These are phyloP conservation scores for Boletus reticuloceps DNA, from an alignment of 768 basidiomycete species.

Conservation along the genomic window DNA sequence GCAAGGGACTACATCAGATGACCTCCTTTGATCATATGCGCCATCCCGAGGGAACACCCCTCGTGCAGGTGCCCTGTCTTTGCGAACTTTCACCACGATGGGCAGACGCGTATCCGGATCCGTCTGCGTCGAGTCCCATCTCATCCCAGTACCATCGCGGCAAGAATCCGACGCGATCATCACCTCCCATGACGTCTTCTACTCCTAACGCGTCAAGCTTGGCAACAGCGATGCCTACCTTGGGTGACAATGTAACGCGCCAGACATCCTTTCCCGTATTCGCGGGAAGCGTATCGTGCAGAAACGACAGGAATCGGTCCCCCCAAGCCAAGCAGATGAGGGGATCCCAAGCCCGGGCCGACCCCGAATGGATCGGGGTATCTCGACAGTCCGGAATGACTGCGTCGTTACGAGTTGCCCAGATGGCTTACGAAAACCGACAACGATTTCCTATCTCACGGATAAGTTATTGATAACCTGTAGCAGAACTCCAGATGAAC, in stretches of 20 bases:
- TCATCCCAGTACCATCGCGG: constrained; percentile 66
- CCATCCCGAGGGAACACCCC: constrained; percentile 19
- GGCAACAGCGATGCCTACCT: constrained; percentile 50
- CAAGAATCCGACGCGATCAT: constrained; percentile 78
- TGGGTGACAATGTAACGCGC: constrained; percentile 66
- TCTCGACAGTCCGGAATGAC: constrained; percentile 72
- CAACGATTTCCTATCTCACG: constrained; percentile 65
- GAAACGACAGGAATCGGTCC: constrained; percentile 53
- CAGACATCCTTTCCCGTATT: constrained; percentile 47
- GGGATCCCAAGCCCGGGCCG: constrained; percentile 80
- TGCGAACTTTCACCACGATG: constrained; percentile 5
- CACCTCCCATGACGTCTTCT: constrained; percentile 59
- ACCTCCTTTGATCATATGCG: constrained; percentile 21
- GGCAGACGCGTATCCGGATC: constrained; percentile 6
- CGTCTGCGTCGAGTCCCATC: neutral
- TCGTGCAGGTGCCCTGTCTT: neutral
- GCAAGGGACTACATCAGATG: constrained; percentile 19
- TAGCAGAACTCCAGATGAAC: constrained; percentile 20
- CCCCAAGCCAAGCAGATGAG: constrained; percentile 73
- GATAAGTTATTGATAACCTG: constrained; percentile 1
- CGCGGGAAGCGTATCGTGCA: constrained; percentile 39
- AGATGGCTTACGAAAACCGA: constrained; percentile 82
- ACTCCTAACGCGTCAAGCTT: constrained; percentile 48
- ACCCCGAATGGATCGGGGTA: constrained; percentile 75
- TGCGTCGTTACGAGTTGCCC: constrained; percentile 67